Evolutionary conservation across 192 early-diverging fungal genomes (phyloP), one percentile per base, ranked within the genome.

Genomic region (Podila verticillata): DNA sequence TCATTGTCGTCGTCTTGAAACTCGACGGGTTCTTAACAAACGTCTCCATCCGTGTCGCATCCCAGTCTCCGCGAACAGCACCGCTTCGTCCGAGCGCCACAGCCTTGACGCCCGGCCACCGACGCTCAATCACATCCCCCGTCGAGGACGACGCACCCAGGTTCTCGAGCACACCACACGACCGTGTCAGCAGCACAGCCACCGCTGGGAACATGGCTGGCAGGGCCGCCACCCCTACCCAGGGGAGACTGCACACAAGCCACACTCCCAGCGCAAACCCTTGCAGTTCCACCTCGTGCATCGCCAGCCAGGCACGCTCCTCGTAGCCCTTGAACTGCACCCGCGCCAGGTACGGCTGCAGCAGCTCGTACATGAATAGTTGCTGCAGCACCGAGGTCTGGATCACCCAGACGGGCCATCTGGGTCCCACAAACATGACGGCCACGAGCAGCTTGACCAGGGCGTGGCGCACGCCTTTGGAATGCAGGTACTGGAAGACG

Each of bases 141-240:
- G 20, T 34, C 5, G 24, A 17, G 29, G 65, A 56, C 8, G 54
- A 26, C 20, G 61, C 66, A 36, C 70, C 77, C 22, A 59, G 54
- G 36, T 67, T 80, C 54, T 80, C 70, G 63, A 80, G 65, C 24
- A 67, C 28, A 4, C 77, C 77, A 65, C 77, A 80, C 24, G 77
- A 80, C 48, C 65, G 58, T 34, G 77, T 66, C 56, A 80, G 30
- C 7, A 80, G 56, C 30, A 72, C 65, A 5, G 77, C 65, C 2
- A 80, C 66, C 0, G 77, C 65, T 0, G 77, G 61, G 44, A 80
- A 64, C 70, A 80, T 68, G 26, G 67, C 8, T 0, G 77, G 77
- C 1, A 80, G 19, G 0, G 65, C 60, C 1, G 56, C 56, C n/a
- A 68, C 70, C 4, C 77, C 77, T 12, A 80, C 17, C 17, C 62